Evolutionary conservation across 1,139 yeast species (phyloP).

Genomic region (Komagataea norvegica): DNA sequence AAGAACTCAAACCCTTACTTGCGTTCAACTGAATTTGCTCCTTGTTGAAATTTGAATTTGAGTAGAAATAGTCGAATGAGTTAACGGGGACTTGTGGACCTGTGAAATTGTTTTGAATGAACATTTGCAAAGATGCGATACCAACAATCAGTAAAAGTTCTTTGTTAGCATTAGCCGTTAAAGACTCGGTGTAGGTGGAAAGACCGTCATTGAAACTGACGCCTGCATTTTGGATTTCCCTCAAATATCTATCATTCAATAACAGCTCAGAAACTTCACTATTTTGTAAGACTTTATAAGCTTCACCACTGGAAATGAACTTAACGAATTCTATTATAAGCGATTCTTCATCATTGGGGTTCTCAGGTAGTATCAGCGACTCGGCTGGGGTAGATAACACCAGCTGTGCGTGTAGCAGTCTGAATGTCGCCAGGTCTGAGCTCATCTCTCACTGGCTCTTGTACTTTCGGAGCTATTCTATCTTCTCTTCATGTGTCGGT

Average conservation of each 20-base stretch:
- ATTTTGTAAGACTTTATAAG: constrained; percentile 14
- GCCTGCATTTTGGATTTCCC: constrained; percentile 1
- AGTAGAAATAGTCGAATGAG: constrained; percentile 28
- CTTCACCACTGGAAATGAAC: constrained; percentile 17
- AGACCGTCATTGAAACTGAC: constrained; percentile 8
- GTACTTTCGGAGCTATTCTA: background rate
- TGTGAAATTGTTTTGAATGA: constrained; percentile 73
- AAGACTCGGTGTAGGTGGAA: constrained; percentile 1
- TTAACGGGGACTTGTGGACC: constrained; percentile 62
- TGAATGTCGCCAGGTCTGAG: constrained; percentile 3
- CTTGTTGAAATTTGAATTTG: constrained; percentile 17
- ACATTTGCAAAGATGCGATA: constrained; percentile 58
- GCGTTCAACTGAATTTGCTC: constrained; percentile 20
- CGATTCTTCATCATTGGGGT: background rate
- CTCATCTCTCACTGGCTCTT: too few species aligned
- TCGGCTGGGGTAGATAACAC: constrained; percentile 11
- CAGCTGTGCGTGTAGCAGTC: constrained; percentile 15
- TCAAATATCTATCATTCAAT: background rate
- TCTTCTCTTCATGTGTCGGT: background rate
- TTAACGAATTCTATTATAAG: constrained; percentile 5
- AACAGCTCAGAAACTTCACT: constrained; percentile 7
- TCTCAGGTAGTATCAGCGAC: constrained; percentile 9
- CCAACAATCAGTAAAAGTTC: constrained; percentile 34
- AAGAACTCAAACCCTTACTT: constrained; percentile 40
- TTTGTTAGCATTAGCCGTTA: background rate